Evolutionary conservation across 2,329 filamentous ascomycete genomes (phyloP).

Genomic region (Tolypocladium cylindrosporum): DNA sequence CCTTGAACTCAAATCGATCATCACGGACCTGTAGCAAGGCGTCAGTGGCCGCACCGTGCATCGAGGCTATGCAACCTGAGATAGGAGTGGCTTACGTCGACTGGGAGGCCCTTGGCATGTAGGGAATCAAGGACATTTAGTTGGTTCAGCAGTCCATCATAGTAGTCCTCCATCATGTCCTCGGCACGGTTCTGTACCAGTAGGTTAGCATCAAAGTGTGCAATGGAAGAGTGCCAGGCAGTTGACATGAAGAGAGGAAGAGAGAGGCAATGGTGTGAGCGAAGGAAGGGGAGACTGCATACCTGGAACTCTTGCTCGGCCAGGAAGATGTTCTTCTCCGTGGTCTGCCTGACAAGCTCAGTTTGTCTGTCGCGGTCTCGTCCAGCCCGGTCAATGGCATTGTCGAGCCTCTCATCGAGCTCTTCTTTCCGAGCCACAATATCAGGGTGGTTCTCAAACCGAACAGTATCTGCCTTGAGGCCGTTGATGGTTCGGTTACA

Average conservation of each 20-base stretch:
- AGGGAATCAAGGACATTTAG: slow-evolving; percentile 35
- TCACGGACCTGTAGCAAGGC: slow-evolving; percentile 24
- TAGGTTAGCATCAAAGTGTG: slow-evolving; percentile 6
- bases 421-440: slow-evolving; percentile 9
- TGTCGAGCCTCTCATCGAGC: slow-evolving; percentile 15
- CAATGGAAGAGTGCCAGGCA: too few species aligned
- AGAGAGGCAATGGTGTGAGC: slow-evolving; percentile 1
- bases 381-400: neutral
- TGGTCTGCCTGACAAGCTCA: neutral
- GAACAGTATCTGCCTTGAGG: slow-evolving; percentile 41
- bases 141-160: slow-evolving; percentile 34
- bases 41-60: slow-evolving; percentile 1
- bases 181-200: slow-evolving; percentile 24
- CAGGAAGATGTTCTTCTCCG: neutral
- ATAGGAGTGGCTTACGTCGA: slow-evolving; percentile 32
- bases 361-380: neutral
- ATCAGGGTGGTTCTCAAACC: neutral
- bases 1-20: slow-evolving; percentile 33
- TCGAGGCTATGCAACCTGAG: slow-evolving; percentile 6
- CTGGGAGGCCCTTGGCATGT: slow-evolving; percentile 31
- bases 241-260: neutral
- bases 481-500: slow-evolving; percentile 49
- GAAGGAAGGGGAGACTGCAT: neutral
- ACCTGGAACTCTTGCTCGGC: neutral
- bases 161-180: slow-evolving; percentile 29